These are phyloP conservation scores for Globisporangium carolinianum DNA, from an alignment of 352 stramenopile genomes.

Conservation along the genomic window DNA sequence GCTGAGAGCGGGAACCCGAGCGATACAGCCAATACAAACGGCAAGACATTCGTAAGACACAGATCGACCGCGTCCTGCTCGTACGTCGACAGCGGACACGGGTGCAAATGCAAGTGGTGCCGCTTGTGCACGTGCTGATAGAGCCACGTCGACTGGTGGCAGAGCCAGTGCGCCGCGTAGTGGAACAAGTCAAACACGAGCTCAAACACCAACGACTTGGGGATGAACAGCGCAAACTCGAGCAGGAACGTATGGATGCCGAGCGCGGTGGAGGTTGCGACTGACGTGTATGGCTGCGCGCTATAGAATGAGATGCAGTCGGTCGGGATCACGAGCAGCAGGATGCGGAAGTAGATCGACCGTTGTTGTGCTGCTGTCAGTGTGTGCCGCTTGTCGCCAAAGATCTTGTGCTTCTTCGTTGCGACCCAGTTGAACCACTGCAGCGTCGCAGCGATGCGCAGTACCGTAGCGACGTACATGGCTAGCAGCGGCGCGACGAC, in stretches of 20 bases:
- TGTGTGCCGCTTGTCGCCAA: constrained; percentile 42
- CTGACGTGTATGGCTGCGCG: constrained; percentile 13
- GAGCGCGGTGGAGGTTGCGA: not conserved
- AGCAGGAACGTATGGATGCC: constrained; percentile 16
- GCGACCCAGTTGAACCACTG: constrained; percentile 79
- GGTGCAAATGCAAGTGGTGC: constrained; percentile 74
- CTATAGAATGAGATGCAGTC: constrained; percentile 64
- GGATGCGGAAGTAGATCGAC: constrained; percentile 51
- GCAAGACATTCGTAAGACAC: constrained; percentile 69
- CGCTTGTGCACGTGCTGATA: constrained; percentile 81
- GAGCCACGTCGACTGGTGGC: constrained; percentile 56
- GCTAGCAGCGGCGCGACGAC: constrained; percentile 6
- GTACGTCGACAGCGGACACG: constrained; percentile 76
- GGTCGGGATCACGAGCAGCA: constrained; percentile 59
- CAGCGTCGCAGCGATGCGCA: constrained; percentile 57
- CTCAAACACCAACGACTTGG: constrained; percentile 82
- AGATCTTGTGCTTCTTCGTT: constrained; percentile 62
- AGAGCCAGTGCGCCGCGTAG: constrained; percentile 69
- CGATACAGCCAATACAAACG: constrained; percentile 43
- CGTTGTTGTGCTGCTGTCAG: constrained; percentile 33
- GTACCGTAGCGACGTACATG: constrained; percentile 36
- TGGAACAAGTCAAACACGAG: constrained; percentile 85
- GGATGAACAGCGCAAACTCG: constrained; percentile 61
- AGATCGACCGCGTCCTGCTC: constrained; percentile 75
- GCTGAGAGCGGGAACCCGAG: constrained; percentile 38